Evolutionary conservation across 2,329 filamentous ascomycete genomes (phyloP).

Genomic region (Zymoseptoria ardabiliae): DNA sequence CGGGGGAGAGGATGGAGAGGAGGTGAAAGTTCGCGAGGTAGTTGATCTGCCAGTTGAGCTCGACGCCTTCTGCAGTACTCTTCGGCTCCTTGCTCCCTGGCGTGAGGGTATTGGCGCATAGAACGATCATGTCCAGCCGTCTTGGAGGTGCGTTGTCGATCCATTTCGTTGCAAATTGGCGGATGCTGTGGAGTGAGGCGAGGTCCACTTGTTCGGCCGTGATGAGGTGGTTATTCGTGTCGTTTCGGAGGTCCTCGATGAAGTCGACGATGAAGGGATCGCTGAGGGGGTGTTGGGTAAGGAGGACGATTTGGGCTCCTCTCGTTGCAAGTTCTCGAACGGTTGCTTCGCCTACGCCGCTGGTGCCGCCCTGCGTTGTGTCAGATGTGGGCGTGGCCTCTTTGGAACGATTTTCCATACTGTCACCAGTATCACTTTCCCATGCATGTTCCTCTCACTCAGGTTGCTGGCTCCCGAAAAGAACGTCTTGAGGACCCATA

Average conservation of each 20-base stretch:
- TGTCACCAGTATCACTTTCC: constrained; percentile 87
- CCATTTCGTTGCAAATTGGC: constrained; percentile 93
- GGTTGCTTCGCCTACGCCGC: constrained; percentile 76
- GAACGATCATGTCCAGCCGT: constrained; percentile 79
- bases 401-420: constrained; percentile 38
- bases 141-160: constrained; percentile 89
- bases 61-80: constrained; percentile 66
- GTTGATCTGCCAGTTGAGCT: constrained; percentile 89
- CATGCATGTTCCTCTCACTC: constrained; percentile 79
- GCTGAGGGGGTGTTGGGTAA: constrained; percentile 71
- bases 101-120: constrained; percentile 74
- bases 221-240: constrained; percentile 76
- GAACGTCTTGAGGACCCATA: constrained; percentile 63
- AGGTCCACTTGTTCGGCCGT: constrained; percentile 95
- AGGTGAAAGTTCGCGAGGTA: constrained; percentile 95
- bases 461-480: constrained; percentile 67
- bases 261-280: constrained; percentile 90
- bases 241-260: constrained; percentile 74
- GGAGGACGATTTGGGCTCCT: constrained; percentile 83
- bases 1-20: constrained; percentile 81
- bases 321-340: constrained; percentile 67
- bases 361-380: constrained; percentile 65
- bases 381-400: constrained; percentile 12
- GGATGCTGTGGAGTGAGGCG: constrained; percentile 78
- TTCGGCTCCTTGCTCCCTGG: constrained; percentile 53